phyloP scores from a whole-genome alignment of 345 rosid genomes.

The Populus pruinosa region DNA sequence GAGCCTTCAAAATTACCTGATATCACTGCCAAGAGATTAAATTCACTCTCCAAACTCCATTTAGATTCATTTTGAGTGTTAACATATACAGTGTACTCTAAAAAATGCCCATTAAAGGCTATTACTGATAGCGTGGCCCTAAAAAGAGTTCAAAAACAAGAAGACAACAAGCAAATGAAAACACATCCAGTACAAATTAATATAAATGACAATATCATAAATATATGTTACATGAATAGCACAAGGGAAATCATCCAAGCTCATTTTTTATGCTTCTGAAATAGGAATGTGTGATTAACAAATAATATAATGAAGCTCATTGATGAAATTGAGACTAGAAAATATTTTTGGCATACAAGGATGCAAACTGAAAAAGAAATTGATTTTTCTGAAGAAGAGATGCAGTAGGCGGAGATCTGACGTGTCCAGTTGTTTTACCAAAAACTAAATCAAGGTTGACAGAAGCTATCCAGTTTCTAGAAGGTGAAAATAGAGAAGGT shows the following conservation, averaged over 20 bases:
- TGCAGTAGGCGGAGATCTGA: too few species aligned
- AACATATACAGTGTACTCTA: constrained; percentile 60
- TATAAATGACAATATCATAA: background rate
- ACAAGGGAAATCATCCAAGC: background rate
- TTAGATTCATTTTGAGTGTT: constrained; percentile 44
- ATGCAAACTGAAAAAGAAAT: too few species aligned
- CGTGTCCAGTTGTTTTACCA: background rate
- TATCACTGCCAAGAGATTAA: constrained; percentile 40
- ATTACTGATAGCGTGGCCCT: constrained; percentile 68
- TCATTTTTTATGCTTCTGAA: background rate
- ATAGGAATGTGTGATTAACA: background rate
- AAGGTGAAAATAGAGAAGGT: background rate
- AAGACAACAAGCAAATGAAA: constrained; percentile 3
- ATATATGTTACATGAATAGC: background rate
- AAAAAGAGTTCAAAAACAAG: constrained; percentile 16
- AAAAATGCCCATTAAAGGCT: constrained; percentile 67
- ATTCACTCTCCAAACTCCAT: constrained; percentile 74
- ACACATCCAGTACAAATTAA: background rate
- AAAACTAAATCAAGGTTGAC: background rate
- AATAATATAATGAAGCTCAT: background rate
- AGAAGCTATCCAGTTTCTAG: background rate
- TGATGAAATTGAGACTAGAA: background rate
- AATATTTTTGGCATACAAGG: background rate
- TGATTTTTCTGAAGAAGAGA: too few species aligned
- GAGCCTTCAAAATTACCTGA: constrained; percentile 20